Evolutionary conservation across 257 asterid genomes (phyloP).

Genomic region (Ballota nigra): DNA sequence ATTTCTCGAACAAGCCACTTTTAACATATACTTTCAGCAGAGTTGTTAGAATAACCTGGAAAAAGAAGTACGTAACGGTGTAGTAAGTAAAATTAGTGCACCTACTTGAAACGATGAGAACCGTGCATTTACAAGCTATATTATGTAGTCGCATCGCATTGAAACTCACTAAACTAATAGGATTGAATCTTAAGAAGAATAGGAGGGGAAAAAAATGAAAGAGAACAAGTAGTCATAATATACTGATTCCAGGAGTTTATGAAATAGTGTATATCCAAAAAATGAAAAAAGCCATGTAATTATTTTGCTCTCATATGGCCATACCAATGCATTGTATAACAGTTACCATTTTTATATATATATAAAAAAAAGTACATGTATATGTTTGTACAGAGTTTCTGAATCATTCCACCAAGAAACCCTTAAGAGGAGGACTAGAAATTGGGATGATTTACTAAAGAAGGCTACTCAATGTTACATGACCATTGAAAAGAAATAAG

Average conservation of each 20-base stretch:
- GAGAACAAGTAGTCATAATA: not conserved
- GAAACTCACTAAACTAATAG: conserved; percentile 2
- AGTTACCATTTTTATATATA: not conserved
- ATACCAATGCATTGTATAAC: not conserved
- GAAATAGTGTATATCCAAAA: not conserved
- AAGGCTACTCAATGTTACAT: not conserved
- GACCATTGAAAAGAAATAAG: not conserved
- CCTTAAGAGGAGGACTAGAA: not conserved
- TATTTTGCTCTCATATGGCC: conserved; percentile 11
- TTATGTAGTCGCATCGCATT: not conserved
- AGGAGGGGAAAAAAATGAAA: not conserved
- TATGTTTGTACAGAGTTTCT: not conserved
- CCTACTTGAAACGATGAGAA: not conserved
- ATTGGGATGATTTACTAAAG: not conserved
- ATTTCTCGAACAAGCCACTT: conserved; percentile 79
- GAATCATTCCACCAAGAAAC: conserved; percentile 4
- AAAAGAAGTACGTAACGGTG: conserved; percentile 10
- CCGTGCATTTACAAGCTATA: not conserved
- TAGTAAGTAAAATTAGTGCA: conserved; percentile 1
- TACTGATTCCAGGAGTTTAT: not conserved
- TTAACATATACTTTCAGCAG: conserved; percentile 81
- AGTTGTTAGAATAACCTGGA: conserved; percentile 86
- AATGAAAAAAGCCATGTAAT: not conserved
- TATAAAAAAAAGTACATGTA: not conserved
- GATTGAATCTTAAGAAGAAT: not conserved